Conservation (phyloP, 306 rosid genomes). For the Lathyrus oleraceus region DNA sequence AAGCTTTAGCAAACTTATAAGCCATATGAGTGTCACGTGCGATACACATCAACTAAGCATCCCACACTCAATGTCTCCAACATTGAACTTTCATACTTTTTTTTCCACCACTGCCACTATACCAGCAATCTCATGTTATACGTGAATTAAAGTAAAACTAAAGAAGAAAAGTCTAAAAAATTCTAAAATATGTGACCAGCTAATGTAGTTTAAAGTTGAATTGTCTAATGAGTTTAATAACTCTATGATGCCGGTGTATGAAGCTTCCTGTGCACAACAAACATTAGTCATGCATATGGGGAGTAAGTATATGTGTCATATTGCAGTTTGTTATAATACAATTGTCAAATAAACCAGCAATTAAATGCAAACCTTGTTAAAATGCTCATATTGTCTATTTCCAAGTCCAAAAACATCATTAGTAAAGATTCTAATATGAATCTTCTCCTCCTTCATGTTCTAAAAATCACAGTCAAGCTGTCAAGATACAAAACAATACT, state of each 20-base stretch:
- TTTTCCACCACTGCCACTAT: no score
- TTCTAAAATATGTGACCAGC: no score
- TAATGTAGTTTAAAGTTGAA: no score
- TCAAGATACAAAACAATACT: constrained; percentile 22
- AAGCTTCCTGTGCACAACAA: constrained; percentile 84
- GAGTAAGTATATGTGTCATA: constrained; percentile 41
- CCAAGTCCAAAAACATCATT: constrained; percentile 96
- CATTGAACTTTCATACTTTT: no score
- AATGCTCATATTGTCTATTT: constrained; percentile 96
- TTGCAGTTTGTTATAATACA: constrained; percentile 13
- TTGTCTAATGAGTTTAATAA: constrained; percentile 68
- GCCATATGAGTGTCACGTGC: no score
- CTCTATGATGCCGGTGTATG: constrained; percentile 92
- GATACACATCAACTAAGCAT: no score
- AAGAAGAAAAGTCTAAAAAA: no score
- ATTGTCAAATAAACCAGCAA: constrained; percentile 5
- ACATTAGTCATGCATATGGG: constrained; percentile 75
- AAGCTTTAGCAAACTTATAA: no score
- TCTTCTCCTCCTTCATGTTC: constrained; percentile 68
- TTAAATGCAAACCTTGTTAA: constrained; percentile 72
- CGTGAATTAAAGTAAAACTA: no score
- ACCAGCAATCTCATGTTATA: no score
- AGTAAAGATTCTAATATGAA: no score
- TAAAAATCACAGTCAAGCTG: constrained; percentile 39
- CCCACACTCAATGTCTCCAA: no score